Percentiles rank a stretch among this genome's conserved stretches.
These are phyloP conservation scores for Carnegiea gigantea DNA, from an alignment of 179 eudicot species.

Conservation along the genomic window DNA sequence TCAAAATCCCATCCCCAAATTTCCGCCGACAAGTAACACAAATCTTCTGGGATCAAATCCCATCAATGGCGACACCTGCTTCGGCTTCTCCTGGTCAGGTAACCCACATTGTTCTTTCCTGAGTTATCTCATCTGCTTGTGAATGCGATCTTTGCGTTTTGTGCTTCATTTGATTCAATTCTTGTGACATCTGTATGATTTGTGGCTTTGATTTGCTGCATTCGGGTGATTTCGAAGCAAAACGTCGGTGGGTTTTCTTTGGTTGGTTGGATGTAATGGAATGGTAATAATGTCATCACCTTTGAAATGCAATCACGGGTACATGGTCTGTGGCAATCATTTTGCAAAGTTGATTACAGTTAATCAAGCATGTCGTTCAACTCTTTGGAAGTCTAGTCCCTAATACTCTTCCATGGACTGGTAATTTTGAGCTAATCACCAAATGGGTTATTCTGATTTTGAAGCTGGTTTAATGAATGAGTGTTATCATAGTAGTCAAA, in stretches of 20 bases:
- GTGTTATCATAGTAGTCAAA: background rate
- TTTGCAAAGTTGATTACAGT: too few species aligned
- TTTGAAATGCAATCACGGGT: too few species aligned
- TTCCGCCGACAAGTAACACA: background rate
- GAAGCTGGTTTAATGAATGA: background rate
- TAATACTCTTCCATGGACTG: background rate
- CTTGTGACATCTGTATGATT: background rate
- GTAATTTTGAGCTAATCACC: background rate
- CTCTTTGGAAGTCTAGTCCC: too few species aligned
- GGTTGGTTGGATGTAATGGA: too few species aligned
- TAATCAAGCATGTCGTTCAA: too few species aligned
- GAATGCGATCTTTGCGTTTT: background rate
- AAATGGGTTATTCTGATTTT: background rate
- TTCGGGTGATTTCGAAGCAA: background rate
- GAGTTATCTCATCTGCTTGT: background rate
- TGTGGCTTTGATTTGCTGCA: slow-evolving; percentile 6
- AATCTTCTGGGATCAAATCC: background rate
- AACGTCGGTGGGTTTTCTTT: background rate
- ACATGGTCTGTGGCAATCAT: too few species aligned
- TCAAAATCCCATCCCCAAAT: background rate
- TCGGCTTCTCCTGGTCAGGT: slow-evolving; percentile 35
- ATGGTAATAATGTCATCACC: too few species aligned
- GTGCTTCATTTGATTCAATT: background rate
- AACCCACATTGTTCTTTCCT: background rate
- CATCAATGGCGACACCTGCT: slow-evolving; percentile 16